Percentiles rank a stretch among this genome's conserved stretches.
Conservation (phyloP, 2,329 filamentous ascomycete species). For the Coleophoma eucalyptorum region DNA sequence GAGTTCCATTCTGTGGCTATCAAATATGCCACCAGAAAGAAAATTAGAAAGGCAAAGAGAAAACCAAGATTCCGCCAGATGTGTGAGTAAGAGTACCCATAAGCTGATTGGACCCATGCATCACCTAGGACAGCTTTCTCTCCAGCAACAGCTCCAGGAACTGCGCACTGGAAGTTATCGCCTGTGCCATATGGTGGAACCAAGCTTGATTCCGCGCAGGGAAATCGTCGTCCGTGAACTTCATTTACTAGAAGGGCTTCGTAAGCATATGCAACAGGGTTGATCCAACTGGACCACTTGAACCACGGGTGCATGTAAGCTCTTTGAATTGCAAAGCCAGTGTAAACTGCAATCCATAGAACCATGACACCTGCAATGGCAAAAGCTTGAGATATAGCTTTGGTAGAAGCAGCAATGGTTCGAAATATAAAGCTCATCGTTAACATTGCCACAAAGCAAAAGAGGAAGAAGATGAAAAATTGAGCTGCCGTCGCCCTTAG, state of each 20-base stretch:
- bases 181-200: constrained; percentile 10
- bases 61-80: constrained; percentile 70
- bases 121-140: constrained; percentile 48
- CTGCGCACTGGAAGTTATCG: constrained; percentile 49
- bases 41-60: constrained; percentile 56
- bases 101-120: constrained; percentile 48
- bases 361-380: constrained; percentile 50
- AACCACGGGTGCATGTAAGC: constrained; percentile 73
- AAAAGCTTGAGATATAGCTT: constrained; percentile 61
- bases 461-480: constrained; percentile 82
- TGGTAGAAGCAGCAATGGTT: constrained; percentile 68
- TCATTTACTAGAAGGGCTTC: constrained; percentile 80
- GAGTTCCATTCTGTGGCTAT: constrained; percentile 54
- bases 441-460: constrained; percentile 68
- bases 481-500: constrained; percentile 35
- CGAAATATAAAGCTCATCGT: constrained; percentile 84
- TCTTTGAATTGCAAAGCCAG: constrained; percentile 34
- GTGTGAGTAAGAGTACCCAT: constrained; percentile 52
- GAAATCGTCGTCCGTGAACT: constrained; percentile 39
- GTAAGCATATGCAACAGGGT: constrained; percentile 73
- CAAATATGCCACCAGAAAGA: constrained; percentile 60
- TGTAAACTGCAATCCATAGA: constrained; percentile 13
- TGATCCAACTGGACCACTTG: constrained; percentile 74
- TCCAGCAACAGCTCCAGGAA: constrained; percentile 52
- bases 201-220: not conserved